These are phyloP conservation scores for Pulveroboletus sp. DNA, from an alignment of 768 basidiomycete species.

Conservation along the genomic window DNA sequence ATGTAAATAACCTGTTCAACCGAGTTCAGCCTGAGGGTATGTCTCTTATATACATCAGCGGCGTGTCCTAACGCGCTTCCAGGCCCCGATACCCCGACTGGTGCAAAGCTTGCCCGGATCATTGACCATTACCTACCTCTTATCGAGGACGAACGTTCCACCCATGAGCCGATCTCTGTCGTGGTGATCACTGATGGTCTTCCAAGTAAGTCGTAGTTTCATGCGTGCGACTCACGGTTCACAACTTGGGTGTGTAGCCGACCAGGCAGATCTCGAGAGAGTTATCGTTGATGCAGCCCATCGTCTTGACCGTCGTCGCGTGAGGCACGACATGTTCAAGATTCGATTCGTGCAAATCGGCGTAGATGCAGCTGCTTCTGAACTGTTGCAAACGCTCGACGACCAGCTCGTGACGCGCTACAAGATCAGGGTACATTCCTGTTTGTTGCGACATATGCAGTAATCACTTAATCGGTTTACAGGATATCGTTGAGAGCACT, in stretches of 20 bases:
- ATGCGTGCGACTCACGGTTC: background rate
- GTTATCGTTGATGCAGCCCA: slow-evolving; percentile 36
- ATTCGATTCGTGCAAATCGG: slow-evolving; percentile 48
- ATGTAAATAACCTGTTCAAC: slow-evolving; percentile 25
- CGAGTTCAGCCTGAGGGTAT: slow-evolving; percentile 12
- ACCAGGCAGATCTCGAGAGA: slow-evolving; percentile 22
- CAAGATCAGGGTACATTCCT: slow-evolving; percentile 25
- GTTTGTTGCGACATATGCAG: background rate
- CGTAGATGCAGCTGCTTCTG: slow-evolving; percentile 32
- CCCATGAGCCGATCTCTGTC: slow-evolving; percentile 34
- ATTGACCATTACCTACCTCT: slow-evolving; percentile 34
- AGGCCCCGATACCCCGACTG: slow-evolving; percentile 37
- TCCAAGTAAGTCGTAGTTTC: slow-evolving; percentile 30
- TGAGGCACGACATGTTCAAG: slow-evolving; percentile 38
- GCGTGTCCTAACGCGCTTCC: background rate
- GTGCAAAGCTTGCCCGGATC: slow-evolving; percentile 34
- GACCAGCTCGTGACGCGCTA: slow-evolving; percentile 32
- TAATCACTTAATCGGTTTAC: background rate
- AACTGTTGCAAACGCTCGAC: slow-evolving; percentile 38
- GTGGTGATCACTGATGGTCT: slow-evolving; percentile 39
- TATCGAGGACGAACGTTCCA: slow-evolving; percentile 24
- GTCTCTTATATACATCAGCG: background rate
- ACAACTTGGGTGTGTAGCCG: slow-evolving; percentile 17
- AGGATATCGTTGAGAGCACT: slow-evolving; percentile 48
- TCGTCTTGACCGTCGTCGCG: slow-evolving; percentile 34